Conservation (phyloP, 2,329 filamentous ascomycete species). For the Magnaporthales sp. region DNA sequence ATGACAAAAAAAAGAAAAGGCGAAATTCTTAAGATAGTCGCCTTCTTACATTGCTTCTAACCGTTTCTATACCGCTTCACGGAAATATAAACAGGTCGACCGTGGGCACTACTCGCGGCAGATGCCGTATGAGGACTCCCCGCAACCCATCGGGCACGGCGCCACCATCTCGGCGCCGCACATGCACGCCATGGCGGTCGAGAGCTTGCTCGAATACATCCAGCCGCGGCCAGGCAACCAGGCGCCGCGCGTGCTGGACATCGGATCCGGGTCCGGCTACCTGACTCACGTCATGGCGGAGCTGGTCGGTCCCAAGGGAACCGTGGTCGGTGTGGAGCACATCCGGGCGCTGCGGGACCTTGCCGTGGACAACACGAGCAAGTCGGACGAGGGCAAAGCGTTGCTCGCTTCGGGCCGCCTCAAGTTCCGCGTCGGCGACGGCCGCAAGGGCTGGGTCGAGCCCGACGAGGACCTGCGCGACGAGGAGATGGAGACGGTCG, state of each 20-base stretch:
- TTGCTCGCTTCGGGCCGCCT: slow-evolving; percentile 59
- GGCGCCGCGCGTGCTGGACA: slow-evolving; percentile 54
- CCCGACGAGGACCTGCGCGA: slow-evolving; percentile 16
- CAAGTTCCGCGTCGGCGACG: slow-evolving; percentile 68
- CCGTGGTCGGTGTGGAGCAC: slow-evolving; percentile 68
- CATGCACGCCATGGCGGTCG: slow-evolving; percentile 49
- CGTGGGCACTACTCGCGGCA: slow-evolving; percentile 72
- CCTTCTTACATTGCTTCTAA: neutral
- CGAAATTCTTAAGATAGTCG: neutral
- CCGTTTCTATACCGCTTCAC: neutral
- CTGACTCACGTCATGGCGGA: slow-evolving; percentile 83
- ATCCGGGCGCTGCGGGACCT: slow-evolving; percentile 55
- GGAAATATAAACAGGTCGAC: slow-evolving; percentile 57
- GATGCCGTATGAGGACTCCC: slow-evolving; percentile 56
- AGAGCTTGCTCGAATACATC: slow-evolving; percentile 38
- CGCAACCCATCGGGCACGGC: slow-evolving; percentile 43
- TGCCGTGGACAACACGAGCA: slow-evolving; percentile 56
- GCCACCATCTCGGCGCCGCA: slow-evolving; percentile 53
- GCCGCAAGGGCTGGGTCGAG: slow-evolving; percentile 54
- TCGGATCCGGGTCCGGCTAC: slow-evolving; percentile 73
- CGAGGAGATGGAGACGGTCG: slow-evolving; percentile 34
- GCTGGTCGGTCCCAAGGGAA: slow-evolving; percentile 46
- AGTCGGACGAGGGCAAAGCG: slow-evolving; percentile 45
- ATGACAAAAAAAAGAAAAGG: neutral
- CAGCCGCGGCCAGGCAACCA: slow-evolving; percentile 19